Conservation (phyloP, 1,284 basidiomycete species). For the Stereum hirsutum region DNA sequence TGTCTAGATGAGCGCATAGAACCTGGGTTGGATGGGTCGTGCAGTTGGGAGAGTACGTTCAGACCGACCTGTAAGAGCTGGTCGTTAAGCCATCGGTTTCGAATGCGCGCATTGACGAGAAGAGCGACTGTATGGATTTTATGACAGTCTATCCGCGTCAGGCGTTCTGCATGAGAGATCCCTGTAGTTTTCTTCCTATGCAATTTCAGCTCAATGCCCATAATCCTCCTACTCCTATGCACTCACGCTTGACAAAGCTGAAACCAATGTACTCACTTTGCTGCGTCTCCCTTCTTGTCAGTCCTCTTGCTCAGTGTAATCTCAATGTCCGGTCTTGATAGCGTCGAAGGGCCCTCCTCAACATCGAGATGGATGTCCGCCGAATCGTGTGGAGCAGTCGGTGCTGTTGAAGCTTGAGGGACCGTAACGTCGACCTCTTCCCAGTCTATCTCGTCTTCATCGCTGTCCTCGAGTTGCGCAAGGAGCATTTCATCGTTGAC, state of each 20-base stretch:
- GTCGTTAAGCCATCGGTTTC: conserved; percentile 87
- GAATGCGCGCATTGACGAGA: conserved; percentile 64
- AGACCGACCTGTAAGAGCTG: conserved; percentile 66
- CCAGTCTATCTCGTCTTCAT: conserved; percentile 52
- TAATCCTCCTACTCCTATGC: neutral
- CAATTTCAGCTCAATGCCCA: conserved; percentile 4
- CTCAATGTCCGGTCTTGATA: conserved; percentile 12
- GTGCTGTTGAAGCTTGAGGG: conserved; percentile 16
- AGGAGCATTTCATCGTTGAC: no score
- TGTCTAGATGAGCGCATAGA: no score
- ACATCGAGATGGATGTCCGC: conserved; percentile 6
- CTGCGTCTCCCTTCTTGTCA: conserved; percentile 8
- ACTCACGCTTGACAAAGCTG: neutral
- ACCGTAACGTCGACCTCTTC: conserved; percentile 54
- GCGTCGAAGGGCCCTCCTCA: conserved; percentile 10
- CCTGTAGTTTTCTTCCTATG: conserved; percentile 37
- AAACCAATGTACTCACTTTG: conserved; percentile 5
- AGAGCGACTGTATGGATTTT: conserved; percentile 81
- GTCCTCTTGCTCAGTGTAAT: conserved; percentile 10
- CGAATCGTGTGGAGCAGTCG: neutral
- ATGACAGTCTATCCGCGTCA: conserved; percentile 71
- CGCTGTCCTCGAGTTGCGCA: conserved; percentile 17
- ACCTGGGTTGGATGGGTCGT: conserved; percentile 6
- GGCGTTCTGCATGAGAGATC: conserved; percentile 52
- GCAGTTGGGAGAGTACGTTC: conserved; percentile 3